These are phyloP conservation scores for Trametes meyenii DNA, from an alignment of 768 basidiomycete genomes.

Conservation along the genomic window DNA sequence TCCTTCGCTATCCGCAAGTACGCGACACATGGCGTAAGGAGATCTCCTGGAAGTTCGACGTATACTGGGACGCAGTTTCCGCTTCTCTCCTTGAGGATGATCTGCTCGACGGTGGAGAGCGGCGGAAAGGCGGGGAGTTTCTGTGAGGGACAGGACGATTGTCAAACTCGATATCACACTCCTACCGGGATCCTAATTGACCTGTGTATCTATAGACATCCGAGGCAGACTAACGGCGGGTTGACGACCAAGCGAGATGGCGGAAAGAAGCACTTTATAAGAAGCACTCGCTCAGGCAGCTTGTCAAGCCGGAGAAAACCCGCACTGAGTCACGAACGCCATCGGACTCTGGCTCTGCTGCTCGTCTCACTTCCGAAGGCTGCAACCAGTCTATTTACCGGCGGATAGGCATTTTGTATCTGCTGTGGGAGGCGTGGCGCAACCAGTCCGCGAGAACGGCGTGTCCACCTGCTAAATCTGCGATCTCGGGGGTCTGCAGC, in stretches of 20 bases:
- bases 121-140: slow-evolving; percentile 72
- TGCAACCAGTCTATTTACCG: not conserved
- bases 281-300: not conserved
- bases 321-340: slow-evolving; percentile 8
- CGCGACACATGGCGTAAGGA: slow-evolving; percentile 95
- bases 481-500: slow-evolving; percentile 11
- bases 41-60: slow-evolving; percentile 91
- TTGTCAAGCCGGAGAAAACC: slow-evolving; percentile 1
- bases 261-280: not conserved
- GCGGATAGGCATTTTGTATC: not conserved
- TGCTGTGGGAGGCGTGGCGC: not conserved
- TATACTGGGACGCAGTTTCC: slow-evolving; percentile 95
- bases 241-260: not conserved
- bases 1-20: slow-evolving; percentile 92
- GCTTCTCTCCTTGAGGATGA: slow-evolving; percentile 77
- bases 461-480: slow-evolving; percentile 5
- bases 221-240: not conserved
- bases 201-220: slow-evolving; percentile 34
- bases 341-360: not conserved
- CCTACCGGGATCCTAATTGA: not conserved
- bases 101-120: slow-evolving; percentile 71
- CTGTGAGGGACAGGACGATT: slow-evolving; percentile 38
- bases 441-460: not conserved
- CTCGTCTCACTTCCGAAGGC: slow-evolving; percentile 5
- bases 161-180: not conserved